A percentile compares a stretch with the other conserved stretches of the same genome.
phyloP scores from a whole-genome alignment of 371 early-diverging fungal genomes.

The Funneliformis caledonium region DNA sequence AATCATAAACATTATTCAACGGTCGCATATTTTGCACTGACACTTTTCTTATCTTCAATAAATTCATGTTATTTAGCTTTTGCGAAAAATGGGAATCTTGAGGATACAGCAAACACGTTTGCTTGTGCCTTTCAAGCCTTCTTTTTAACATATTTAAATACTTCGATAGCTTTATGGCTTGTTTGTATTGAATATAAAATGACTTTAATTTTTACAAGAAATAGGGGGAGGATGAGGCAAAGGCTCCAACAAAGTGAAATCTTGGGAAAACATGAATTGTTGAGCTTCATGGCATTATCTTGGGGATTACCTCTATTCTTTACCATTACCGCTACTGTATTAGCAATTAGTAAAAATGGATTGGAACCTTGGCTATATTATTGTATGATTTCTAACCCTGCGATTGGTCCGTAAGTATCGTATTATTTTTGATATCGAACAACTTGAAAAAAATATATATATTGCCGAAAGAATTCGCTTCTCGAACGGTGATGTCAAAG shows the following conservation, averaged over 20 bases:
- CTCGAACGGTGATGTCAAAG: too few species aligned
- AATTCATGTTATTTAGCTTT: background rate
- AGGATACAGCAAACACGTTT: background rate
- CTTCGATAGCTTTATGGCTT: background rate
- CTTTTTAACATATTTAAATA: background rate
- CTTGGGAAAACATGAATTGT: background rate
- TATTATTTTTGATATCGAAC: background rate
- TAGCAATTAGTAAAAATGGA: background rate
- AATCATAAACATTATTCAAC: conserved; percentile 10
- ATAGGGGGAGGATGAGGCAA: background rate
- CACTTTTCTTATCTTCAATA: background rate
- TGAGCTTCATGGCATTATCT: background rate
- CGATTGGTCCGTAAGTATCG: conserved; percentile 9
- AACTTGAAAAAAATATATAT: background rate
- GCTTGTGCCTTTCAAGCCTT: background rate
- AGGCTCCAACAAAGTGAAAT: background rate
- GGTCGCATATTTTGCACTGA: background rate
- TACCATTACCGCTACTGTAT: background rate
- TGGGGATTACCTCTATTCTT: conserved; percentile 5
- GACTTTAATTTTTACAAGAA: background rate
- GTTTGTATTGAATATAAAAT: background rate
- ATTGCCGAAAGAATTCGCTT: background rate
- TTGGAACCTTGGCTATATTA: conserved; percentile 1
- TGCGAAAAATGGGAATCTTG: background rate
- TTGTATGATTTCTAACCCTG: conserved; percentile 4